Conservation (phyloP, 202 grass and related monocot genomes). For the Elaeis oleifera region DNA sequence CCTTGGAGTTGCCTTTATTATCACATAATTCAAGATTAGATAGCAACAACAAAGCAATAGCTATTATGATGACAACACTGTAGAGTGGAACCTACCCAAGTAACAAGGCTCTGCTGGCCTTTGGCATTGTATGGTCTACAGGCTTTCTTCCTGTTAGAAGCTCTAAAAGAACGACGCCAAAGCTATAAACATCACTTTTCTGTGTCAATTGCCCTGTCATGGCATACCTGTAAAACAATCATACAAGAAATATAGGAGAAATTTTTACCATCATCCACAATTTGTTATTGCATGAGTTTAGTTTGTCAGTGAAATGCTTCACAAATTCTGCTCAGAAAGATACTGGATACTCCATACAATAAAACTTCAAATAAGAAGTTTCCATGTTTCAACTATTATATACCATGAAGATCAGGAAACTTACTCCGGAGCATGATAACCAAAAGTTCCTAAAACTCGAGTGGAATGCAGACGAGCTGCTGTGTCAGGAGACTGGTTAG, state of each 20-base stretch:
- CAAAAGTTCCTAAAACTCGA: conserved; percentile 91
- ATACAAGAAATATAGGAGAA: too few relatives aligned
- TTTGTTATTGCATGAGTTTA: too few relatives aligned
- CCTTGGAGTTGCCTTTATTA: conserved; percentile 42
- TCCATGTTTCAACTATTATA: too few relatives aligned
- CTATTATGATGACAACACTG: neutral
- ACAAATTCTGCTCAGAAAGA: too few relatives aligned
- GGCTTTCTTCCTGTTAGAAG: conserved; percentile 64
- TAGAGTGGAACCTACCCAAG: conserved; percentile 32
- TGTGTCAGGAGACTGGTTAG: conserved; percentile 80
- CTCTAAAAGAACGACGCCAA: conserved; percentile 53
- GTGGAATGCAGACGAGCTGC: conserved; percentile 80
- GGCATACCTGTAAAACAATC: conserved; percentile 35
- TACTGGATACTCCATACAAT: too few relatives aligned
- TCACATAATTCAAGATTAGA: neutral
- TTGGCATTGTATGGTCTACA: conserved; percentile 69
- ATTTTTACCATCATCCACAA: too few relatives aligned
- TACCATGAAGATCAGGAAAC: neutral
- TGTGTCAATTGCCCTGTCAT: conserved; percentile 60
- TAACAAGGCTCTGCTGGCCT: conserved; percentile 66
- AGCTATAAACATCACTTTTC: conserved; percentile 70
- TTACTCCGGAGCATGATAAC: conserved; percentile 90
- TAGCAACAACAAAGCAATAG: neutral
- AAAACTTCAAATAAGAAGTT: too few relatives aligned
- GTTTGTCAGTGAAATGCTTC: too few relatives aligned